phyloP scores from a whole-genome alignment of 2,329 filamentous ascomycete species.

The Graphiopsis chlorocephala region DNA sequence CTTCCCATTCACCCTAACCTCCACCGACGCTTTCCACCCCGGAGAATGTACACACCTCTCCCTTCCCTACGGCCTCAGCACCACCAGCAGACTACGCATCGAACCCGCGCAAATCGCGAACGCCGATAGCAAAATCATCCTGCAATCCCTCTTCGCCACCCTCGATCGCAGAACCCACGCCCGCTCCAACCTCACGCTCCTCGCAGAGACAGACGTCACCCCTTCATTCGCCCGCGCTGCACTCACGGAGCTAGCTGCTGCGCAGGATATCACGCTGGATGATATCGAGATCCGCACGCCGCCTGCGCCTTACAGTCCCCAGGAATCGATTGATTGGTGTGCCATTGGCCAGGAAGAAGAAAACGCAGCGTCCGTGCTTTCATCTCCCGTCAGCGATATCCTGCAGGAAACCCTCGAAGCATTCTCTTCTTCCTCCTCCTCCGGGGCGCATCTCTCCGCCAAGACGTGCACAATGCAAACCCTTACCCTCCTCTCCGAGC shows the following conservation, averaged over 20 bases:
- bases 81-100: constrained; percentile 29
- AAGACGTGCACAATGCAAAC: constrained; percentile 26
- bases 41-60: constrained; percentile 30
- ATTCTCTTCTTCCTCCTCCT: background rate
- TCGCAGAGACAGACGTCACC: constrained; percentile 31
- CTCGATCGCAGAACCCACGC: constrained; percentile 28
- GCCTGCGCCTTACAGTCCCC: constrained; percentile 1
- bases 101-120: constrained; percentile 20
- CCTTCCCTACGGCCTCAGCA: constrained; percentile 28
- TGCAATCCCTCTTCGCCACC: constrained; percentile 30
- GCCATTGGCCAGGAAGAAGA: constrained; percentile 25
- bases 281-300: constrained; percentile 24
- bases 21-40: constrained; percentile 22
- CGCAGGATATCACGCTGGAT: constrained; percentile 15
- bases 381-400: constrained; percentile 8
- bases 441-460: constrained; percentile 18
- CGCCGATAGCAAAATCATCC: constrained; percentile 21
- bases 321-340: constrained; percentile 28
- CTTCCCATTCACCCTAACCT: constrained; percentile 21
- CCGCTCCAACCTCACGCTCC: constrained; percentile 23
- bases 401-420: constrained; percentile 16
- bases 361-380: background rate
- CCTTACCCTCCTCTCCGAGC: constrained; percentile 24
- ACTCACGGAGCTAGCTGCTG: constrained; percentile 26
- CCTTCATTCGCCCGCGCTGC: constrained; percentile 25